These are phyloP conservation scores for Cryphonectria nitschkei DNA, from an alignment of 2,329 filamentous ascomycete species.

Conservation along the genomic window DNA sequence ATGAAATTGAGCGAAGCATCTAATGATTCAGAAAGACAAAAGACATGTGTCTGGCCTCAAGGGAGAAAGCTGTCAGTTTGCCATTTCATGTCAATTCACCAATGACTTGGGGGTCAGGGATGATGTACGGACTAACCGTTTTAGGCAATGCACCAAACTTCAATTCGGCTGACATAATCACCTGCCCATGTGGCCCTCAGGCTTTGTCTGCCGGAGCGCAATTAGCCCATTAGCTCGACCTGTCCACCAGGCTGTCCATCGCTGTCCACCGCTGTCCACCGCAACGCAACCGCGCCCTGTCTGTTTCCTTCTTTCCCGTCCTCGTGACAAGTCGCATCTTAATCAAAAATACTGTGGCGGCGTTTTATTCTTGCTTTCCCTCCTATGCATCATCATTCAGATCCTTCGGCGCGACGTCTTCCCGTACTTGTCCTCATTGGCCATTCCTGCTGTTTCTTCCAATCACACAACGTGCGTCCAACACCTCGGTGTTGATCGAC, in stretches of 20 bases:
- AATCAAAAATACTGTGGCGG: background rate
- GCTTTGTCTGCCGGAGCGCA: background rate
- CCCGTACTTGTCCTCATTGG: background rate
- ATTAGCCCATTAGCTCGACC: background rate
- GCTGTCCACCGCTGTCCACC: background rate
- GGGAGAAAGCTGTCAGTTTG: background rate
- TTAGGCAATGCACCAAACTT: background rate
- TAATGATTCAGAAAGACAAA: no score
- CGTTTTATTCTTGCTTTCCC: background rate
- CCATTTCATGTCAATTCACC: background rate
- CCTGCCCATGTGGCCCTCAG: background rate
- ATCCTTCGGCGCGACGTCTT: background rate
- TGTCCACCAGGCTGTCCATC: background rate
- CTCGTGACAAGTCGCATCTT: background rate
- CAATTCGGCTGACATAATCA: background rate
- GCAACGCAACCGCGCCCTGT: background rate
- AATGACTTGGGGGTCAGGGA: background rate
- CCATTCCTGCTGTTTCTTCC: background rate
- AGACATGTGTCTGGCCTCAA: no score
- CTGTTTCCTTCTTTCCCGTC: background rate
- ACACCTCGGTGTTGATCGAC: background rate
- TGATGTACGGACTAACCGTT: background rate
- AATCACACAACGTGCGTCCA: background rate
- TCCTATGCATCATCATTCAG: background rate
- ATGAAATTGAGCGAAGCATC: no score